These are phyloP conservation scores for Cotoneaster glaucophyllus DNA, from an alignment of 306 rosid species.

Conservation along the genomic window DNA sequence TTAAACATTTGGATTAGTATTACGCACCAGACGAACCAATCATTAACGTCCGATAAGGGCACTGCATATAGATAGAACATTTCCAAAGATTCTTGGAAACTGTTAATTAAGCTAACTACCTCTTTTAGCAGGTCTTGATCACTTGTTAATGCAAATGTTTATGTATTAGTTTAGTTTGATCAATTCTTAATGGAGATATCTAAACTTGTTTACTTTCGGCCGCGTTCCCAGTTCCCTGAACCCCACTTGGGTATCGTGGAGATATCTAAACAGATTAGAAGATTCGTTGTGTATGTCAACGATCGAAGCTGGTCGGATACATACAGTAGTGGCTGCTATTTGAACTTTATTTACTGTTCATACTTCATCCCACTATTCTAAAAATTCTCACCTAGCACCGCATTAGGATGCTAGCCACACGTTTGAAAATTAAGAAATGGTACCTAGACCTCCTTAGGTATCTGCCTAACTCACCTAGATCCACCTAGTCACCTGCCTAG, in stretches of 20 bases:
- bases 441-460: too few species aligned
- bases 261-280: background rate
- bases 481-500: too few species aligned
- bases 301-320: background rate
- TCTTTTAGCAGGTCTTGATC: background rate
- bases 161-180: background rate
- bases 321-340: background rate
- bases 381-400: too few species aligned
- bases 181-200: background rate
- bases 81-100: background rate
- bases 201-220: constrained; percentile 3
- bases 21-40: constrained; percentile 13
- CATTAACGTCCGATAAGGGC: background rate
- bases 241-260: background rate
- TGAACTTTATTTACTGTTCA: background rate
- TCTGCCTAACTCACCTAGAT: too few species aligned
- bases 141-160: background rate
- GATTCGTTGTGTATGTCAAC: background rate
- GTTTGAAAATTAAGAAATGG: too few species aligned
- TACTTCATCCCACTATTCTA: background rate
- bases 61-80: background rate
- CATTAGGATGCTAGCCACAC: too few species aligned
- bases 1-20: background rate
- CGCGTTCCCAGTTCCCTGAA: constrained; percentile 10
- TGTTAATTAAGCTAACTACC: constrained; percentile 1